A percentile compares a stretch with the other conserved stretches of the same genome.
These are phyloP conservation scores for Aureobasidium sp. DNA, from an alignment of 2,329 filamentous ascomycete genomes.

Conservation along the genomic window DNA sequence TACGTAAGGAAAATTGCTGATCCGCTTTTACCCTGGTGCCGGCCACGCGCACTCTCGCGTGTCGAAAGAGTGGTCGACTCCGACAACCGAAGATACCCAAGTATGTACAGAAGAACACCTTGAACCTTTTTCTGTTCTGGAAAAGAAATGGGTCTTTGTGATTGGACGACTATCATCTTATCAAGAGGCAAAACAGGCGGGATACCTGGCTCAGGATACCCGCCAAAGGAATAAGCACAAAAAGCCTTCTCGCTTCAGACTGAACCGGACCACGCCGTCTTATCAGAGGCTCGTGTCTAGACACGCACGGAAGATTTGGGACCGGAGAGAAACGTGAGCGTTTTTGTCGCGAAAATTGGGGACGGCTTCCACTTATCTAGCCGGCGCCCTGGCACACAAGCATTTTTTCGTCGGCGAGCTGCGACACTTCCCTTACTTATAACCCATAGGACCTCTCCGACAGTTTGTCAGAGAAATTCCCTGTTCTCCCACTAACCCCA, in stretches of 20 bases:
- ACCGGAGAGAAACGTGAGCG: slow-evolving; percentile 13
- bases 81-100: not conserved
- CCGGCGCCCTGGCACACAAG: slow-evolving; percentile 10
- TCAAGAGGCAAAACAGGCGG: not conserved
- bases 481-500: not conserved
- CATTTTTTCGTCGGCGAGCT: slow-evolving; percentile 12
- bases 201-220: not conserved
- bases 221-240: slow-evolving; percentile 13
- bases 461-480: slow-evolving; percentile 16
- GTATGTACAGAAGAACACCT: slow-evolving; percentile 1
- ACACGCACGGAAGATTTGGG: slow-evolving; percentile 10
- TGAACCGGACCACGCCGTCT: slow-evolving; percentile 13
- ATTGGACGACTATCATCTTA: slow-evolving; percentile 11
- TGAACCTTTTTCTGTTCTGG: not conserved
- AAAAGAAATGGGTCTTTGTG: not conserved
- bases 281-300: slow-evolving; percentile 16
- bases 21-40: not conserved
- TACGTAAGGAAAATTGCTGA: slow-evolving; percentile 6
- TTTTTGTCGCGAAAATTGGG: slow-evolving; percentile 15
- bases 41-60: slow-evolving; percentile 15
- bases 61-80: not conserved
- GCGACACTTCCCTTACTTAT: slow-evolving; percentile 7
- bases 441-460: slow-evolving; percentile 14
- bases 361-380: slow-evolving; percentile 13
- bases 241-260: slow-evolving; percentile 7